Evolutionary conservation across 2,329 filamentous ascomycete species (phyloP).

Genomic region (Xylariaceae sp.): DNA sequence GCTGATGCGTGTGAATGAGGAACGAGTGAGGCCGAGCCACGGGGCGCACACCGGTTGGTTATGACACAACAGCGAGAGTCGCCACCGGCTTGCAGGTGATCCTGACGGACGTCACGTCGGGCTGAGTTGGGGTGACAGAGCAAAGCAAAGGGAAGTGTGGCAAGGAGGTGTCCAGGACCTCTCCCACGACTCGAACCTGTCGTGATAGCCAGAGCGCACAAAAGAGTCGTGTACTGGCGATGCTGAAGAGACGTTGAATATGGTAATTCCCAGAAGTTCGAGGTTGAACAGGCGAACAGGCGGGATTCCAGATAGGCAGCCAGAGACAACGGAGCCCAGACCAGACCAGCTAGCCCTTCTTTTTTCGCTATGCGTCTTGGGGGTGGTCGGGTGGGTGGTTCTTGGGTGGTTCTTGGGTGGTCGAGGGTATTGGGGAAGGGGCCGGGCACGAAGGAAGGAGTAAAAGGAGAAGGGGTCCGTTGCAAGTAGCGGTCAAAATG

Average conservation of each 20-base stretch:
- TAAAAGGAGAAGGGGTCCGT: conserved; percentile 4
- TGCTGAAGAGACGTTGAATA: conserved; percentile 3
- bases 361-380: background rate
- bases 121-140: background rate
- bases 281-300: conserved; percentile 1
- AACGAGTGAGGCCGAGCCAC: conserved; percentile 4
- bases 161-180: conserved; percentile 2
- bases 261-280: conserved; percentile 3
- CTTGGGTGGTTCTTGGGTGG: conserved; percentile 10
- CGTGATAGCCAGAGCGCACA: conserved; percentile 12
- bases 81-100: conserved; percentile 7
- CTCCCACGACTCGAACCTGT: conserved; percentile 6
- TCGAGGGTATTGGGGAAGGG: conserved; percentile 9
- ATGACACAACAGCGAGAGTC: conserved; percentile 8
- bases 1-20: background rate
- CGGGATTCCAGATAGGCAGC: no score
- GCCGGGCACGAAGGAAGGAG: conserved; percentile 1
- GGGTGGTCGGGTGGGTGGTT: no score
- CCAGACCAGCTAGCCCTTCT: no score
- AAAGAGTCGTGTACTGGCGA: conserved; percentile 6
- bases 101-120: conserved; percentile 10
- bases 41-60: conserved; percentile 1
- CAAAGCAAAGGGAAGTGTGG: conserved; percentile 4
- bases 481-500: conserved; percentile 18
- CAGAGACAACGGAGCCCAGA: no score